A percentile compares a stretch with the other conserved stretches of the same genome.
Evolutionary conservation across 2,329 filamentous ascomycete genomes (phyloP).

Genomic region (Xylaria sp.): DNA sequence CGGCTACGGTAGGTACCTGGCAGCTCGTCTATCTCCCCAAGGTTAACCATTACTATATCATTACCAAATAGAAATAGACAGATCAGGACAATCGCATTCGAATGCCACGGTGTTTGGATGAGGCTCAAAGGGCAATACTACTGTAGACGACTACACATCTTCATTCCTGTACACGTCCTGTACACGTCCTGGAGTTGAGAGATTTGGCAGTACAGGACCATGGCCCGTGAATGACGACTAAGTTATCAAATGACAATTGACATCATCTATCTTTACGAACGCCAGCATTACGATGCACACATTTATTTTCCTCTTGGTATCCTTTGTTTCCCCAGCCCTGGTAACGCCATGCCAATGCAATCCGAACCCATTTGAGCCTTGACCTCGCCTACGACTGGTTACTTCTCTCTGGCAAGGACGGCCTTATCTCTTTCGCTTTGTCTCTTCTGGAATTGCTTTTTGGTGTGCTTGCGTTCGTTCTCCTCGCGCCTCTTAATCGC

Average conservation of each 20-base stretch:
- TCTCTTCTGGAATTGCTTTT: slow-evolving; percentile 80
- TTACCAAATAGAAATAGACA: slow-evolving; percentile 33
- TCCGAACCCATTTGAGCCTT: slow-evolving; percentile 8
- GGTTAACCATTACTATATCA: slow-evolving; percentile 23
- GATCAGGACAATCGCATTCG: slow-evolving; percentile 7
- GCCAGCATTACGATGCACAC: slow-evolving; percentile 24
- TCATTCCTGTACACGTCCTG: background rate
- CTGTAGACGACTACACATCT: slow-evolving; percentile 24
- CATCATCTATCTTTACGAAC: slow-evolving; percentile 7
- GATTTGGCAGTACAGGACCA: background rate
- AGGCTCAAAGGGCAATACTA: slow-evolving; percentile 30
- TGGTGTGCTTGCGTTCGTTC: slow-evolving; percentile 91
- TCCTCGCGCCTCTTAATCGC: slow-evolving; percentile 91
- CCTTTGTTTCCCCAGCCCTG: slow-evolving; percentile 36
- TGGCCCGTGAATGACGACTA: background rate
- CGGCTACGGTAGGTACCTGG: slow-evolving; percentile 7
- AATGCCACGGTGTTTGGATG: slow-evolving; percentile 26
- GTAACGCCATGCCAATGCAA: slow-evolving; percentile 45
- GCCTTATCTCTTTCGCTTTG: slow-evolving; percentile 92
- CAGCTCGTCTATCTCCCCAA: slow-evolving; percentile 25
- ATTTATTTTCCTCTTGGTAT: slow-evolving; percentile 40
- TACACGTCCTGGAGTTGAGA: background rate
- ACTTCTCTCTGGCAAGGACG: slow-evolving; percentile 75
- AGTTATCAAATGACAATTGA: background rate
- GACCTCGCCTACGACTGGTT: slow-evolving; percentile 30